Evolutionary conservation across 1,139 yeast species (phyloP).

Genomic region (Kodamaea suecica): DNA sequence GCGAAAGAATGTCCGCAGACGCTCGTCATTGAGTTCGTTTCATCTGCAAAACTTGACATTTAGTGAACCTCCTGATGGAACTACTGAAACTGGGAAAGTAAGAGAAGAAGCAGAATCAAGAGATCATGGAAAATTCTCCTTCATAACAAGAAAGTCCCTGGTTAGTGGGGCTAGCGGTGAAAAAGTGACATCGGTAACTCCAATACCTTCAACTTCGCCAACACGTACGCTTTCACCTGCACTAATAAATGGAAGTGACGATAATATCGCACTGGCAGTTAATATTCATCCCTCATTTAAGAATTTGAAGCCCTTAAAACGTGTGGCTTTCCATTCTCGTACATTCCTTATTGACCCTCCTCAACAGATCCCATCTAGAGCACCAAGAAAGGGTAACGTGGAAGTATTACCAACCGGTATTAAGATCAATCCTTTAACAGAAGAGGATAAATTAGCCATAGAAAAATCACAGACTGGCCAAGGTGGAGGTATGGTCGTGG

Average conservation of each 20-base stretch:
- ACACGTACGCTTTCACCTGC: conserved; percentile 1
- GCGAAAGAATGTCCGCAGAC: conserved; percentile 25
- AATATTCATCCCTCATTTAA: conserved; percentile 15
- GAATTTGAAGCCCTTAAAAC: conserved; percentile 45
- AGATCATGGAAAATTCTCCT: conserved; percentile 6
- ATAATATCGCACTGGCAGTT: background rate
- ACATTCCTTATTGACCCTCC: conserved; percentile 74
- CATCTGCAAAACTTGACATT: background rate
- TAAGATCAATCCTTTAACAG: conserved; percentile 57
- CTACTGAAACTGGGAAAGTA: conserved; percentile 1
- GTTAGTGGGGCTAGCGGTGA: no score
- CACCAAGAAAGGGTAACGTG: conserved; percentile 69
- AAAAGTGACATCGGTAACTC: background rate
- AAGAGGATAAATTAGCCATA: conserved; percentile 48
- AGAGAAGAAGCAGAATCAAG: conserved; percentile 5
- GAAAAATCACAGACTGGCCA: conserved; percentile 48
- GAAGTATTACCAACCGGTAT: conserved; percentile 63
- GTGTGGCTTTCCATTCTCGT: conserved; percentile 71
- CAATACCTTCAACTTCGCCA: no score
- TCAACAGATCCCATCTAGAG: conserved; percentile 64
- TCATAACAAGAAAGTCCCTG: conserved; percentile 6
- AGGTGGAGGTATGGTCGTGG: conserved; percentile 76
- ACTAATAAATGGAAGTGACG: conserved; percentile 4
- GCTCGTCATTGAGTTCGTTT: conserved; percentile 7
- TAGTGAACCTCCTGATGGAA: no score